phyloP scores from a whole-genome alignment of 306 rosid species.

The Rubus idaeus region DNA sequence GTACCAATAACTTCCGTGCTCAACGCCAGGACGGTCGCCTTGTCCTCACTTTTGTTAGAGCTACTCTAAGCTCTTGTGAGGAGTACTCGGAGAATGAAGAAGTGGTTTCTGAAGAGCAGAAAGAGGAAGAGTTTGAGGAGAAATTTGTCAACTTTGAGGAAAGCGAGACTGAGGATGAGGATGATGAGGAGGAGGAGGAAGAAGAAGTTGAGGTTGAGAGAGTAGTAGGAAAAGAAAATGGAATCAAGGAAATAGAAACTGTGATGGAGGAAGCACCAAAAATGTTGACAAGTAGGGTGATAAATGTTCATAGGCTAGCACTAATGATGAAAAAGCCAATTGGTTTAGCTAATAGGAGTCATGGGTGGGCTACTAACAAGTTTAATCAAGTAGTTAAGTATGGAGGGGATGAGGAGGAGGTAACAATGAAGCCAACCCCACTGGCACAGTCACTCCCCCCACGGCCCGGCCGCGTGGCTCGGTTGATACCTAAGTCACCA shows the following conservation, averaged over 20 bases:
- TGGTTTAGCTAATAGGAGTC: constrained; percentile 53
- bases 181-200: constrained; percentile 16
- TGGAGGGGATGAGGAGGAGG: constrained; percentile 31
- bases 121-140: constrained; percentile 29
- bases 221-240: constrained; percentile 15
- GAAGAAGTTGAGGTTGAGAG: constrained; percentile 20
- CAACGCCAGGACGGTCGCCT: constrained; percentile 75
- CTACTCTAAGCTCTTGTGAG: constrained; percentile 1
- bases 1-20: constrained; percentile 51
- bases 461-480: constrained; percentile 38
- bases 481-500: constrained; percentile 40
- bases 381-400: constrained; percentile 48
- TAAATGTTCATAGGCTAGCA: constrained; percentile 46
- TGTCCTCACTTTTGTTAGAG: constrained; percentile 53
- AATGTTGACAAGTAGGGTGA: constrained; percentile 33
- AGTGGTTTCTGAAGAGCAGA: background rate
- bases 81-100: constrained; percentile 8
- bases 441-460: constrained; percentile 65
- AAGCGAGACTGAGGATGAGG: constrained; percentile 18
- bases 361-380: constrained; percentile 44
- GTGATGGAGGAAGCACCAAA: constrained; percentile 31
- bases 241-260: constrained; percentile 21
- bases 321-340: constrained; percentile 48
- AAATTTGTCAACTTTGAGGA: constrained; percentile 16
- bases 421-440: constrained; percentile 22